Evolutionary conservation across 2,329 filamentous ascomycete genomes (phyloP), one percentile per base, ranked within the genome.

Genomic region (Pseudogymnoascus sp.): DNA sequence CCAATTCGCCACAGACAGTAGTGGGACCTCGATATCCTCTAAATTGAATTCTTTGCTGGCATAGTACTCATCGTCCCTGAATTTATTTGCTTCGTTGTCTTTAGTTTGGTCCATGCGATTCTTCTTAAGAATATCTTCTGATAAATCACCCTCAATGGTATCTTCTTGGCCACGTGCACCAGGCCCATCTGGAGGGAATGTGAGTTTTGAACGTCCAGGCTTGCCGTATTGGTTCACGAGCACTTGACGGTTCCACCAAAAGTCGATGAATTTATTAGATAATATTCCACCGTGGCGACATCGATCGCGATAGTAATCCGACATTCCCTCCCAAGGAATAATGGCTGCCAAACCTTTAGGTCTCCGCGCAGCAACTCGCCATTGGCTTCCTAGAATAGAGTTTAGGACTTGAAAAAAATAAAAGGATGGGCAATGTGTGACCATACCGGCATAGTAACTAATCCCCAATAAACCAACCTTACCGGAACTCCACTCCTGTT

Each of bases 1-100:
- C 86, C 86, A 89, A 71, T 90, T 90, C 0, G 80, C 87, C 0
- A 90, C 87, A 0, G 80, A 84, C 0, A 90, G 78, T 0, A 90
- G 69, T 0, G 87, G 87, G 0, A 89, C 86, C 64, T 87, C 78
- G 44, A 90, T 88, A 65, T 90, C 84, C 14, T 76, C 80, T 71
- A 88, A 77, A 56, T 82, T 76, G 67, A 86, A 89, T 60, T 89
- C 66, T 28, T 67, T 69, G 0, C 66, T 66, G 14, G 60, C 18
- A 37, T 66, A 67, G 44, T 40, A 40, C 8, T 40, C 38, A 8
- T 40, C 38, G 3, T 40, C 38, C 38, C 38, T 18, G 38, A 40
- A 40, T 40, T 11, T 40, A 40, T 40, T 40, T 40, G 38, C 38
- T 18, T 4, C 8, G 38, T 40, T 40, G 7, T 40, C 38, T 40